Conservation (phyloP, 345 rosid species). For the Erysimum cheiranthoides region DNA sequence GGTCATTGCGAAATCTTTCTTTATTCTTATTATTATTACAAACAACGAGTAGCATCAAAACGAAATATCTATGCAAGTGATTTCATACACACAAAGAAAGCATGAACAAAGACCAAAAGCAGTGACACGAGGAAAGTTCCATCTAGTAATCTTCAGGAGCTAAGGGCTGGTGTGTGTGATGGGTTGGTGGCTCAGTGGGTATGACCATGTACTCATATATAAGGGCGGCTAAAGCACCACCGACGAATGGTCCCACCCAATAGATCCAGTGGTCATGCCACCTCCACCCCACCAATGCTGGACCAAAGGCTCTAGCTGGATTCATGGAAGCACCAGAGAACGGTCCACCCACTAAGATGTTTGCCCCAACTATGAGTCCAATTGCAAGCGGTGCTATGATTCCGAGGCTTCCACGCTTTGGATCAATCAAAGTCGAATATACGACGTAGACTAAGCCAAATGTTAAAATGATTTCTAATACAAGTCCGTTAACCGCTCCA, state of each 20-base stretch:
- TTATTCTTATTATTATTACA: conserved; percentile 39
- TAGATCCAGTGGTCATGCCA: conserved; percentile 53
- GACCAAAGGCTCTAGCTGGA: conserved; percentile 55
- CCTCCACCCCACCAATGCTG: conserved; percentile 53
- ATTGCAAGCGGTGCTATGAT: conserved; percentile 47
- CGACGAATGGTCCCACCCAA: conserved; percentile 50
- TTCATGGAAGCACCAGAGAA: conserved; percentile 50
- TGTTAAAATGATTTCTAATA: conserved; percentile 47
- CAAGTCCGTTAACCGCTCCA: conserved; percentile 50
- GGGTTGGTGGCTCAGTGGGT: conserved; percentile 52
- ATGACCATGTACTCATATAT: conserved; percentile 65
- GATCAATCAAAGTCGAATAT: conserved; percentile 47
- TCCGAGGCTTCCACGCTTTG: conserved; percentile 49
- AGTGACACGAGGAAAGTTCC: neutral
- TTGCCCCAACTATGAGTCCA: conserved; percentile 45
- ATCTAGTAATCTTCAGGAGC: conserved; percentile 80
- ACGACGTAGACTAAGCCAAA: conserved; percentile 46
- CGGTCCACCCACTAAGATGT: conserved; percentile 47
- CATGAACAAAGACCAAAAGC: conserved; percentile 18
- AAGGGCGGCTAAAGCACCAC: conserved; percentile 46
- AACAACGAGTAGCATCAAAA: conserved; percentile 30
- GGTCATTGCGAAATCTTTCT: conserved; percentile 7
- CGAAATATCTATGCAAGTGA: conserved; percentile 31
- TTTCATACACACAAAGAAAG: conserved; percentile 24
- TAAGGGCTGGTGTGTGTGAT: conserved; percentile 65